Evolutionary conservation across 129 eudicot genomes (phyloP).

Genomic region (Escallonia rubra): DNA sequence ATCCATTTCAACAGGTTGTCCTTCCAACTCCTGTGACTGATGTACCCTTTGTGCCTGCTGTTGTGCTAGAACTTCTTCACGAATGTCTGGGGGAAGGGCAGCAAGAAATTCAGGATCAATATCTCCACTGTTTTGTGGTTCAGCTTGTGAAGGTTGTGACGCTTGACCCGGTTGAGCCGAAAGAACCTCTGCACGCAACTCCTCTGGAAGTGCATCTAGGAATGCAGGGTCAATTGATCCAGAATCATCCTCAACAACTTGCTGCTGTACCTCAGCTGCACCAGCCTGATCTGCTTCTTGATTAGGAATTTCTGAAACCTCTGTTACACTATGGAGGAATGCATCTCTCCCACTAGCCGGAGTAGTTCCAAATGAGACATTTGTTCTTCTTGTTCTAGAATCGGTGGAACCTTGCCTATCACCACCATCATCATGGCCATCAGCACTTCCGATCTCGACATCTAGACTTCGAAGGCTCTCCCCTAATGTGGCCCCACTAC

Average conservation of each 20-base stretch:
- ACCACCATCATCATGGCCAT: constrained; percentile 95
- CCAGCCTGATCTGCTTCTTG: constrained; percentile 72
- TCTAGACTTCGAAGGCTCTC: constrained; percentile 96
- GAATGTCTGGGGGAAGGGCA: constrained; percentile 96
- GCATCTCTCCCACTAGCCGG: constrained; percentile 57
- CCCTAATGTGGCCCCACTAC: constrained; percentile 93
- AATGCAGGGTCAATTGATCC: constrained; percentile 90
- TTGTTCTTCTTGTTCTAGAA: constrained; percentile 59
- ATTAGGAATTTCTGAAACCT: constrained; percentile 71
- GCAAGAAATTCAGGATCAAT: constrained; percentile 99
- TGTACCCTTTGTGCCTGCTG: constrained; percentile 89
- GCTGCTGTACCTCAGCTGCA: constrained; percentile 47
- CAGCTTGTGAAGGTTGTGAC: constrained; percentile 55
- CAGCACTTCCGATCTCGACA: constrained; percentile 99
- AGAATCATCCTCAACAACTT: constrained; percentile 47
- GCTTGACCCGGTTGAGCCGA: constrained; percentile 75
- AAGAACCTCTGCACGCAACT: constrained; percentile 95
- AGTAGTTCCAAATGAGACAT: constrained; percentile 37
- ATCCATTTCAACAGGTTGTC: constrained; percentile 99
- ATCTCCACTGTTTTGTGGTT: constrained; percentile 78
- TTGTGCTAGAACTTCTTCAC: constrained; percentile 95
- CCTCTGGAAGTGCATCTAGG: constrained; percentile 99
- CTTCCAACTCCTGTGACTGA: constrained; percentile 85
- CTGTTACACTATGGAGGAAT: constrained; percentile 75
- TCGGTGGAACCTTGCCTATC: constrained; percentile 61